phyloP scores from a whole-genome alignment of 371 early-diverging fungal genomes.

The Fennellomyces sp. region DNA sequence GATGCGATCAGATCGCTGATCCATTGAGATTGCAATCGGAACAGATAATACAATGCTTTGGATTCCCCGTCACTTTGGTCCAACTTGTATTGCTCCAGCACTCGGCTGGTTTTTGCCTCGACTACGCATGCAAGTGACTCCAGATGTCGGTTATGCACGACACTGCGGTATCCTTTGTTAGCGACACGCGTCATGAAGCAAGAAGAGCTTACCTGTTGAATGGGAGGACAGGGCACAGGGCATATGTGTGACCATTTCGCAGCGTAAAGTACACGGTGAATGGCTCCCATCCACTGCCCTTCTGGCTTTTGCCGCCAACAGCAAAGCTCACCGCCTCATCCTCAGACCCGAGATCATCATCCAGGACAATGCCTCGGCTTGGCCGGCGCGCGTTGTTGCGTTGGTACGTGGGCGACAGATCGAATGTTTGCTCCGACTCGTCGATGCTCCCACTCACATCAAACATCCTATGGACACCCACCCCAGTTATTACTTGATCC shows the following conservation, averaged over 20 bases:
- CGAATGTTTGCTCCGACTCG: conserved; percentile 45
- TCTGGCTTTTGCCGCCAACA: conserved; percentile 34
- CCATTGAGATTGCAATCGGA: conserved; percentile 42
- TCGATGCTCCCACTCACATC: conserved; percentile 39
- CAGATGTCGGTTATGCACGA: conserved; percentile 35
- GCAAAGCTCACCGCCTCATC: conserved; percentile 50
- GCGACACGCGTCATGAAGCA: background rate
- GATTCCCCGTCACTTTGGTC: background rate
- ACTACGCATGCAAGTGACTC: conserved; percentile 34
- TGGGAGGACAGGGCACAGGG: conserved; percentile 47
- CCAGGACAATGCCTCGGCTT: conserved; percentile 20
- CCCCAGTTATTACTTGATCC: background rate
- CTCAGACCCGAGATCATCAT: conserved; percentile 32
- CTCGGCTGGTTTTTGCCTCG: conserved; percentile 27
- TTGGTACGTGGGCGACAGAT: conserved; percentile 30
- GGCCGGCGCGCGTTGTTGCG: background rate
- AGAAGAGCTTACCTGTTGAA: conserved; percentile 30
- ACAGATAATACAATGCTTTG: conserved; percentile 21
- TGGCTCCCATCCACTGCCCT: conserved; percentile 42
- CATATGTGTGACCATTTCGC: conserved; percentile 44
- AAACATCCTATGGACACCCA: conserved; percentile 34
- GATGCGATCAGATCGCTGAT: conserved; percentile 28
- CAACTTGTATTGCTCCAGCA: conserved; percentile 3
- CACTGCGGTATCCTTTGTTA: conserved; percentile 14
- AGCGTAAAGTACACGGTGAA: conserved; percentile 46